Conservation (phyloP, 2,329 filamentous ascomycete genomes). For the Decorospora gaudefroyi region DNA sequence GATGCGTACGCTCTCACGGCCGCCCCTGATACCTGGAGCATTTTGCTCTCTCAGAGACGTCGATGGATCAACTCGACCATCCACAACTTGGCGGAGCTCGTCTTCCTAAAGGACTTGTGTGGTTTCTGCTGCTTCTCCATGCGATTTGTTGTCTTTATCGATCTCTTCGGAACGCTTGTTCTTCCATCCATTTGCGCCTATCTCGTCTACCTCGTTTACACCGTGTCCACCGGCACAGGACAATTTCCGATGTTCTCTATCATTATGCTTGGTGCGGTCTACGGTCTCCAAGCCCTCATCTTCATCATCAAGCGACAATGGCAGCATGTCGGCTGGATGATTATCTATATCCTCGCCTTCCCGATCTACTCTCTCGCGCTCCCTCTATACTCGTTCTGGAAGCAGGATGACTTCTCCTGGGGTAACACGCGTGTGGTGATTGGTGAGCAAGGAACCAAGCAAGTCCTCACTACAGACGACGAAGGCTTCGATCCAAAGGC, state of each 20-base stretch:
- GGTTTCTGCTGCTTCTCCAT: constrained; percentile 99
- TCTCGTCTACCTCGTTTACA: constrained; percentile 84
- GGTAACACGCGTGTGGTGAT: constrained; percentile 98
- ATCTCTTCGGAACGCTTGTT: constrained; percentile 89
- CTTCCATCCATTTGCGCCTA: constrained; percentile 88
- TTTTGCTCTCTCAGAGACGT: constrained; percentile 94
- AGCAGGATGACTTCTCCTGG: constrained; percentile 98
- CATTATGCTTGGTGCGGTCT: constrained; percentile 85
- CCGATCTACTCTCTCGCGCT: constrained; percentile 91
- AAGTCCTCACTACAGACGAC: constrained; percentile 80
- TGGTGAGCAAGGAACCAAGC: constrained; percentile 87
- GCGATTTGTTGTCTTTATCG: constrained; percentile 94
- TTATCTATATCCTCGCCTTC: constrained; percentile 95
- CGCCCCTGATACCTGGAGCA: constrained; percentile 90
- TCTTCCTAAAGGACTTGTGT: constrained; percentile 89
- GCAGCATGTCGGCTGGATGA: constrained; percentile 99
- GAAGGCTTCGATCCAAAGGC: constrained; percentile 88
- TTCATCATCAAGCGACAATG: constrained; percentile 97
- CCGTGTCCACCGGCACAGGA: constrained; percentile 68
- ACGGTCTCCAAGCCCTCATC: constrained; percentile 93
- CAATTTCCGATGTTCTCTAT: constrained; percentile 86
- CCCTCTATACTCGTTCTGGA: constrained; percentile 98
- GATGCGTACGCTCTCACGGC: constrained; percentile 93
- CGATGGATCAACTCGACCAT: constrained; percentile 99
- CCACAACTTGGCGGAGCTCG: constrained; percentile 90